Evolutionary conservation across 805 yeast species (phyloP), one percentile per base, ranked within the genome.

Genomic region (Wickerhamiella slavikovae): DNA sequence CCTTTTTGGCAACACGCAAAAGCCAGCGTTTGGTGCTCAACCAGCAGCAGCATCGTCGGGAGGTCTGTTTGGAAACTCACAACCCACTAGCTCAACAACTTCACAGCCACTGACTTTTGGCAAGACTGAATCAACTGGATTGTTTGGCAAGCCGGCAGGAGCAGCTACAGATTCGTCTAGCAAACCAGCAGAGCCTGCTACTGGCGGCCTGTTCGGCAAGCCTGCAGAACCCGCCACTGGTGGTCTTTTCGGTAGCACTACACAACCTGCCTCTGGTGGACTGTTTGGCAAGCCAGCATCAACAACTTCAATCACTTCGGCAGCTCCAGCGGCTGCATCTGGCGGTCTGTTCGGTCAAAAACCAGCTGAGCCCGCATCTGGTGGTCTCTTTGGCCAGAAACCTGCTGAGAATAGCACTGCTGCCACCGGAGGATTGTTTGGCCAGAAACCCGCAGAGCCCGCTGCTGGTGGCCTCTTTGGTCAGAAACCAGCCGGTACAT

Each of bases 51-150:
- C 7, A n/a, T 8, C 12, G 8, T n/a, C n/a, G n/a, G n/a, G n/a
- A n/a, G n/a, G n/a, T n/a, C 24, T 22, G 12, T 22, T 22, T 22
- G 24, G 24, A n/a, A 22, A 22, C 24, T 11, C 24, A 19, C 22
- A 19, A 11, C 22, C 22, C 10, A 11, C 22, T 11, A 11, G 22
- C 13, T 8, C 6, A 7, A 17, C 22, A 6, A 12, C 5, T 17
- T 12, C 22, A n/a, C n/a, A n/a, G n/a, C n/a, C n/a, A n/a, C n/a
- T n/a, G n/a, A n/a, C n/a, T n/a, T n/a, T n/a, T n/a, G n/a, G n/a
- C n/a, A n/a, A n/a, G n/a, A n/a, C n/a, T n/a, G n/a, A n/a, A n/a
- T n/a, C n/a, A n/a, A n/a, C n/a, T n/a, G n/a, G n/a, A n/a, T n/a
- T n/a, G n/a, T n/a, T n/a, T 6, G 17, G 20, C 22, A 26, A 26